Base-by-base conservation (phyloP, 2,329 filamentous ascomycete genomes). In the Furcasterigmium sp. region DNA sequence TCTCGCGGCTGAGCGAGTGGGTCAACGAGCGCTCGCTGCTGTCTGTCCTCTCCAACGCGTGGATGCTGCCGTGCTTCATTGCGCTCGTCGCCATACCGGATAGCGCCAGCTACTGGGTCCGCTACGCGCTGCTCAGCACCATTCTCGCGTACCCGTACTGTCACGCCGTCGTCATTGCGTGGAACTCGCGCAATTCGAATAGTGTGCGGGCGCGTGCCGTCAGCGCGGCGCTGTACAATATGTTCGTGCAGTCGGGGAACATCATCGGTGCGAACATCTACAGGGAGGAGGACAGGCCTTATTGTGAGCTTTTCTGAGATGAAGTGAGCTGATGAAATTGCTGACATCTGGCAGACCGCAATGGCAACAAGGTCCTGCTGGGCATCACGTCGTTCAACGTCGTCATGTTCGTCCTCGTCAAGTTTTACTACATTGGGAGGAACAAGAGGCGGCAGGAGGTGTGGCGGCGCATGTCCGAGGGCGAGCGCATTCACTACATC, bases 171-270 rank as follows among this genome's bases (percentile, higher is more conserved):
- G 29, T 32, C 11, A 32, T 32, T 1, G 76, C 73, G 0, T 73
- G 77, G 60, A 76, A 71, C 0, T 76, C 73, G 2, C 68, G 76
- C 37, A 83, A 82, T 50, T 70, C 76, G 0, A 77, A 78, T 36
- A 72, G 72, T 3, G 79, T 82, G 2, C 66, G 76, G 9, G 80
- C 76, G 11, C 61, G 80, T 10, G 76, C 78, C 0, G 73, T 83
- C 2, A 73, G 74, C 1, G 72, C 73, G 1, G 77, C 75, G 1
- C 57, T 79, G 15, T 82, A 81, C 56, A 81, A 80, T 15, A 32
- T 32, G 29, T 32, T 32, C n/a, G 29, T 32, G 29, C 29, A 32
- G n/a, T 13, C 11, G 8, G 29, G 29, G 6, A 32, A 32, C n/a
- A 32, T 32, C 29, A 32, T 32, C 29, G 29, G 29, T 15, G 29